Base-by-base conservation (phyloP, 805 yeast genomes). In the Wickerhamiella occidentalis region DNA sequence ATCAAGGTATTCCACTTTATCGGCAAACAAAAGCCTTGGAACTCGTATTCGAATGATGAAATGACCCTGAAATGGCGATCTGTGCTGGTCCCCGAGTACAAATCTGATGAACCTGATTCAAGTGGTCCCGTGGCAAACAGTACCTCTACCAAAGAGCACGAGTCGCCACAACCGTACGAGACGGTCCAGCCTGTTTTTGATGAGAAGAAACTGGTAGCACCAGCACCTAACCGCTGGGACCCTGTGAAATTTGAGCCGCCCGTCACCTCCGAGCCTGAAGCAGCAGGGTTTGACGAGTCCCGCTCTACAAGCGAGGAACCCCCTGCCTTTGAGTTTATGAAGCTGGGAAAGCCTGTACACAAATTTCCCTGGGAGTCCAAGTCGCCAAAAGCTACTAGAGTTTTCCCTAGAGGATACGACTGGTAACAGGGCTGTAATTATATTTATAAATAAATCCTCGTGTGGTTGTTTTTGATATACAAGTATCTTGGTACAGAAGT, bases 1-100 rank as follows among this genome's bases (percentile, higher is more conserved):
- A 65, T 77, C 21, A 68, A 66, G 43, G 59, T 64, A 7, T 58
- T 64, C 26, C 73, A 69, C 50, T 69, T 68, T 49, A 61, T 66
- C 25, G 73, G 73, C 23, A 15, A 58, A 11, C 19, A 36, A 33
- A 69, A 69, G 56, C 73, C 73, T 12, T 69, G 73, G 73, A 45
- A 42, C 21, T 28, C 37, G 6, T 18, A 4, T 11, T 8, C 45
- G 15, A 8, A 37, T 17, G 35, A 35, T 9, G 52, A 44, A 17
- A 38, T 42, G 40, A 18, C 21, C 6, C 29, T 29, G 29, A 41
- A 45, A 48, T 54, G 56, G 55, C 36, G 25, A 3, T 22, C 18
- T 2, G 53, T 46, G 6, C 21, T 4, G 38, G 19, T 33, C 19
- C 38, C 38, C 18, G 38, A 33, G 9, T 33, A 33, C 38, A n/a